Percentiles rank a stretch among this genome's conserved stretches.
Evolutionary conservation across 2,329 filamentous ascomycete genomes (phyloP).

Genomic region (Alternaria metachromatica): DNA sequence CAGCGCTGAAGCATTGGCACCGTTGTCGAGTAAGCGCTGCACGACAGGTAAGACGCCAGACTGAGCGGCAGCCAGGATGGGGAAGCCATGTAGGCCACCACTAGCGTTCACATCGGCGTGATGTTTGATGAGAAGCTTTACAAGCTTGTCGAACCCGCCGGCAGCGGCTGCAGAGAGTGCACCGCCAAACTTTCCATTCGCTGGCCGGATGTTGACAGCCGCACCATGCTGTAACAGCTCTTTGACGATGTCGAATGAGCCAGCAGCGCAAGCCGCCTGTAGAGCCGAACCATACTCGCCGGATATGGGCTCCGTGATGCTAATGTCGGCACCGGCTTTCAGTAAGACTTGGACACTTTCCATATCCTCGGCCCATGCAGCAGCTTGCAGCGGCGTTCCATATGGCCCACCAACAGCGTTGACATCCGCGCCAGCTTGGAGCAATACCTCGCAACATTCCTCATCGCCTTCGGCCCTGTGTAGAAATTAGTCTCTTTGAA

Average conservation of each 20-base stretch:
- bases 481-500: background rate
- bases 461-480: slow-evolving; percentile 18
- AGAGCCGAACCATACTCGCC: slow-evolving; percentile 30
- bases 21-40: slow-evolving; percentile 19
- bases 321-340: slow-evolving; percentile 22
- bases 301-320: slow-evolving; percentile 10
- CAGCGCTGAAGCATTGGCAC: slow-evolving; percentile 14
- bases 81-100: slow-evolving; percentile 22
- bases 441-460: slow-evolving; percentile 21
- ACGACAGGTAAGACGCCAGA: slow-evolving; percentile 12
- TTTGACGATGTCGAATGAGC: slow-evolving; percentile 16
- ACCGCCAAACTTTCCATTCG: slow-evolving; percentile 23
- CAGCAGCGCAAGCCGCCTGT: slow-evolving; percentile 27
- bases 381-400: slow-evolving; percentile 27
- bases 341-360: slow-evolving; percentile 19
- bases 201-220: slow-evolving; percentile 20
- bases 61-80: slow-evolving; percentile 27
- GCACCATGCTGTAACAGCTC: slow-evolving; percentile 23
- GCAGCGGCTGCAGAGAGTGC: slow-evolving; percentile 19
- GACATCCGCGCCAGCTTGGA: slow-evolving; percentile 27
- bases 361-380: slow-evolving; percentile 19
- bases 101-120: slow-evolving; percentile 25
- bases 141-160: slow-evolving; percentile 10
- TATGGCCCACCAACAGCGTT: slow-evolving; percentile 23
- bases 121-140: slow-evolving; percentile 20